Base-by-base conservation (phyloP, 177 flowering plant genomes). In the Vitis hybrid region DNA sequence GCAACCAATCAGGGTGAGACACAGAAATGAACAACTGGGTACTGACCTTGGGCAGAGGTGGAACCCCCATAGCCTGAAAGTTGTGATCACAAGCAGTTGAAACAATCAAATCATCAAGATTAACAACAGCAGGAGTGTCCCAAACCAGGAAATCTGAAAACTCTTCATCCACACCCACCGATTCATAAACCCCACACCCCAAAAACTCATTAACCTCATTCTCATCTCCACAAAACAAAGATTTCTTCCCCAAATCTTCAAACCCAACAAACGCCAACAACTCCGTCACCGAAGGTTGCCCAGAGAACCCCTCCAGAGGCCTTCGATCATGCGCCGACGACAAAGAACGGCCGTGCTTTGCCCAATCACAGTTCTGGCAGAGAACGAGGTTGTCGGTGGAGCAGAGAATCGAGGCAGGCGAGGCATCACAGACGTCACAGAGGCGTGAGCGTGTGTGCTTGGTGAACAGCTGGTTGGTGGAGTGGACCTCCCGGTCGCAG, bases 321-420 rank as follows among this genome's bases (percentile, higher is more conserved):
- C 95, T 79, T 21, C 94, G 76, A 40, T 87, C 79, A 59, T 91
- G 95, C 3, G 56, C 48, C 8, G 67, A 14, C 2, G 67, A 63
- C 2, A 27, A 60, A 10, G 77, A 72, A 49, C 35, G 58, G 9
- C 50, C 63, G 78, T 93, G 98, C 14, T 63, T 59, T 64, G 88
- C 92, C 91, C 91, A 91, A 69, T 93, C 97, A 63, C 98, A 93
- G 74, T 88, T 90, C 70, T 86, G 91, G 74, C 98, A 93, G 13
- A 90, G 70, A 50, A 89, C 86, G 15, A 71, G 73, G 64, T 60
- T 68, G 57, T 93, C 85, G 0, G 89, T 79, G 48, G 81, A 83
- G 74, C 98, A 93, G 68, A 81, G 71, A 59, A 93, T 82, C 2
- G 94, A 80, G 48, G 88, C 85, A 1, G 92, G 86, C 54, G 80